Evolutionary conservation across 2,329 filamentous ascomycete species (phyloP).

Genomic region (Sphaceloma murrayae): DNA sequence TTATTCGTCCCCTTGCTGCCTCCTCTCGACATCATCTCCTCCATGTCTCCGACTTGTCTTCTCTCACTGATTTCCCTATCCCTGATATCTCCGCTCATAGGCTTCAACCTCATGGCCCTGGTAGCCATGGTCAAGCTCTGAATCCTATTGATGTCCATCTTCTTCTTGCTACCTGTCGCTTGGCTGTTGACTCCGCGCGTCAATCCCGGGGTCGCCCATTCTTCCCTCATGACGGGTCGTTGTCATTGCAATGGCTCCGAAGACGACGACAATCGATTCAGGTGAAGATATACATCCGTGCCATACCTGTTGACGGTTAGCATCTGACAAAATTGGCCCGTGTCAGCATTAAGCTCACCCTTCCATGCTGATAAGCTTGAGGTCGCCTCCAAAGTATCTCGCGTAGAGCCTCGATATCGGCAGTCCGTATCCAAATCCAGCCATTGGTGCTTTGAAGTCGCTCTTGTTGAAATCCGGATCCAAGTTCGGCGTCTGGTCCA

Average conservation of each 20-base stretch:
- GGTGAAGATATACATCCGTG: constrained; percentile 94
- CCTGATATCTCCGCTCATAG: constrained; percentile 43
- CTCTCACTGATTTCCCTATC: constrained; percentile 67
- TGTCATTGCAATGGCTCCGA: constrained; percentile 93
- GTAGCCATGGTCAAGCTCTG: constrained; percentile 37
- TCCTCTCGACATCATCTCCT: constrained; percentile 47
- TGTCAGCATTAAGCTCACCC: constrained; percentile 54
- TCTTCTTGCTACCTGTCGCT: constrained; percentile 36
- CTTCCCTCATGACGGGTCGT: constrained; percentile 79
- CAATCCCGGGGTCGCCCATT: constrained; percentile 34
- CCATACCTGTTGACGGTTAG: constrained; percentile 59
- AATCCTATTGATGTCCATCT: constrained; percentile 35
- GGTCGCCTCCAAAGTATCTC: constrained; percentile 90
- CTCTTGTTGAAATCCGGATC: constrained; percentile 98
- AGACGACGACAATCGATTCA: constrained; percentile 89
- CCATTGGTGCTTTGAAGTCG: constrained; percentile 99
- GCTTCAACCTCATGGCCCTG: constrained; percentile 52
- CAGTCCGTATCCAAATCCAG: constrained; percentile 94
- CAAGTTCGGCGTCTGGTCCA: constrained; percentile 86
- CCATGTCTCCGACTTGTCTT: constrained; percentile 82
- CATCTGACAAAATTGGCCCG: constrained; percentile 1
- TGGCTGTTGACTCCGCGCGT: constrained; percentile 34
- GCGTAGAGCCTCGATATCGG: constrained; percentile 92
- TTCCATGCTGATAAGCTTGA: constrained; percentile 99
- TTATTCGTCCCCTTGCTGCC: constrained; percentile 22